Evolutionary conservation across 139 green algal genomes (phyloP), one percentile per base, ranked within the genome.

Genomic region (Tetradesmus obliquus): DNA sequence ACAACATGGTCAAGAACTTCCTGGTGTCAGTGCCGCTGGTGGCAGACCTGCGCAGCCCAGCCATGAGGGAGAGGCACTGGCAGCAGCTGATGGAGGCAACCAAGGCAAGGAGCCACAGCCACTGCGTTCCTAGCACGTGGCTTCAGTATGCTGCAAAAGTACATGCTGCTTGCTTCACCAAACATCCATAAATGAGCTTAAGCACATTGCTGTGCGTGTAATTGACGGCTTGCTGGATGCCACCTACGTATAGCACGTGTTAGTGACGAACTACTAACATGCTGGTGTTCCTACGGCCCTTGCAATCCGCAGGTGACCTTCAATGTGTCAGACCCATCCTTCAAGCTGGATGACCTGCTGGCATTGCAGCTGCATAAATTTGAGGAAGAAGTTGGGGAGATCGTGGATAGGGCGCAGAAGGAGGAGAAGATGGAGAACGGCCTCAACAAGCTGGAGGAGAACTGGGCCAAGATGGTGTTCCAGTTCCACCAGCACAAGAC

Each of bases 301-400:
- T 62, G 81, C 53, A 19, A 55, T 92, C 22, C 24, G 82, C 91
- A 95, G 93, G 92, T 94, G 54, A 72, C 51, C 2, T 95, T 96
- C 55, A 80, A 96, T 55, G 93, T 96, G 3, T 92, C 88, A 54
- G 94, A 97, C 84, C 93, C 92, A 8, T 66, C 82, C 58, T 98
- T 99, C 95, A 97, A 96, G 91, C 95, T 99, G 54, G 95, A 96
- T 74, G 95, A 98, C 91, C 91, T 99, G 91, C 95, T 99, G 3
- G 94, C 95, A 24, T 94, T 98, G 82, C 93, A 98, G 94, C 95
- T 99, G 88, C 97, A 98, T 95, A 98, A 98, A 93, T 99, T 97
- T 91, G 97, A 97, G 89, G 97, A 99, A 74, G 97, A 99, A 89
- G 97, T 99, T 24, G 45, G 82, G 54, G 97, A 99, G 94, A 98